These are phyloP conservation scores for Sanghuangporus weigelae DNA, from an alignment of 1,284 basidiomycete species.

Conservation along the genomic window DNA sequence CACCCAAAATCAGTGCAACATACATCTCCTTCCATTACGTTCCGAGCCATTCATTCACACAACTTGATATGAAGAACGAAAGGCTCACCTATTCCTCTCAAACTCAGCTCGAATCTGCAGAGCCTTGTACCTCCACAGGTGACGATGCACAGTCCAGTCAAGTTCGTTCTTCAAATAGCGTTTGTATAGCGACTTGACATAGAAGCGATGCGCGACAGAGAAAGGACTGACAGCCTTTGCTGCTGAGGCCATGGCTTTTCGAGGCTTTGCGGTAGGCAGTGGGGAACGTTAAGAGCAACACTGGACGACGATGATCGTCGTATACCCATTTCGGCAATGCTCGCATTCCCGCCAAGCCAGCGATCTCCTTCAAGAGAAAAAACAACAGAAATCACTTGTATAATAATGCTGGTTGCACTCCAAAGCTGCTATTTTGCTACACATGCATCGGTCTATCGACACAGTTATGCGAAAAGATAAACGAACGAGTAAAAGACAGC, in stretches of 20 bases:
- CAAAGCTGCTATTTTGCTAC: neutral
- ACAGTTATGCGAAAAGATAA: neutral
- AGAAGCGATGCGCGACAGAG: conserved; percentile 73
- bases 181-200: conserved; percentile 90
- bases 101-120: conserved; percentile 87
- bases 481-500: too few species aligned
- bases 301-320: neutral
- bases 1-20: too few species aligned
- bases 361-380: neutral
- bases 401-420: neutral
- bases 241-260: neutral
- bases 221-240: conserved; percentile 42
- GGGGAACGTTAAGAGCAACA: neutral
- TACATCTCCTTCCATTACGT: neutral
- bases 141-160: conserved; percentile 84
- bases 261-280: neutral
- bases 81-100: conserved; percentile 79
- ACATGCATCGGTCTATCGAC: neutral
- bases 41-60: neutral
- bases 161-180: conserved; percentile 81
- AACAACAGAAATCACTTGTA: neutral
- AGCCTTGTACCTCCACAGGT: conserved; percentile 82
- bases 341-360: neutral
- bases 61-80: neutral
- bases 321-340: neutral